Evolutionary conservation across 495 filamentous ascomycete genomes (phyloP), one percentile per base, ranked within the genome.

Genomic region (Lasiosphaeriaceae sp.): DNA sequence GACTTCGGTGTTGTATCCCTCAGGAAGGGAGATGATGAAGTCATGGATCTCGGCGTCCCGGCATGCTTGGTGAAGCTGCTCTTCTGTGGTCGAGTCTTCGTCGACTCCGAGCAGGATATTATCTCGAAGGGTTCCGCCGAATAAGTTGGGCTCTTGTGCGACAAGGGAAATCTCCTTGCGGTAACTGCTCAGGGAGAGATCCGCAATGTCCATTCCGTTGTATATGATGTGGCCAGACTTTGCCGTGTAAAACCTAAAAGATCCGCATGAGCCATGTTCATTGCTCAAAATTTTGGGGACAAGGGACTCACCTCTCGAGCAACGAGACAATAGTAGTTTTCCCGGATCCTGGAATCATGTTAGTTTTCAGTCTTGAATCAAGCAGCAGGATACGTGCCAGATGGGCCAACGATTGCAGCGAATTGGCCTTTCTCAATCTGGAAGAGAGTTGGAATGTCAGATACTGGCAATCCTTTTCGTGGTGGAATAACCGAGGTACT

Each of bases 271-370:
- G 20, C 31, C 1, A 31, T 14, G n/a, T 21, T 39, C 29, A 21
- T 16, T 22, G 34, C 9, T 31, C 9, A 4, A 29, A 14, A 31
- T 17, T n/a, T n/a, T n/a, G n/a, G n/a, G n/a, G 12, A 20, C 7
- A 39, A 4, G 9, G 9, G 11, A 51, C 64, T 52, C 49, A 74
- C 67, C 74, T 65, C 70, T 88, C 85, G 1, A 90, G 70, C 0
- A 90, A 67, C 8, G 83, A 84, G 24, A 90, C 79, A 14, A 88
- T 70, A 3, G 85, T 90, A 4, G 83, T 87, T 66, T 93, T 93
- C 0, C 89, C 89, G 50, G 80, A 89, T 35, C 89, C 89, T 50
- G 72, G 76, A 6, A 45, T 35, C 21, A 34, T 46, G 19, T 21
- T 41, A 35, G 26, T 39, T 23, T 22, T 56, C 11, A 56, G 16